These are phyloP conservation scores for Ceratocystis eucalypticola DNA, from an alignment of 2,329 filamentous ascomycete genomes.

Conservation along the genomic window DNA sequence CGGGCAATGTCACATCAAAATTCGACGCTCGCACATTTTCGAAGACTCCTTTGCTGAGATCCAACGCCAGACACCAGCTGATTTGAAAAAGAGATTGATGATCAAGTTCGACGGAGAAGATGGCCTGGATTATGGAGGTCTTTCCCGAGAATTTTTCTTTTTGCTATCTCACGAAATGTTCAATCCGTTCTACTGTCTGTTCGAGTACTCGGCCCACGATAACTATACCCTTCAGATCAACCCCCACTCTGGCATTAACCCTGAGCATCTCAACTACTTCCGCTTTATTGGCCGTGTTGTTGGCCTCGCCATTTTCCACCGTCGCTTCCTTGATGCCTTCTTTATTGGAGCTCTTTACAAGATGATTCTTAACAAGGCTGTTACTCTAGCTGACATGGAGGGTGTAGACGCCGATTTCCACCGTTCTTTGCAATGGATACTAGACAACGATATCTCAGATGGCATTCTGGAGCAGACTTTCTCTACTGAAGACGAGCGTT, in stretches of 20 bases:
- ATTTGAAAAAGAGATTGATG: constrained; percentile 97
- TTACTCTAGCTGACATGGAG: constrained; percentile 90
- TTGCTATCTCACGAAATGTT: constrained; percentile 99
- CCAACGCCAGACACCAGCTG: constrained; percentile 85
- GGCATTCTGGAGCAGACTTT: constrained; percentile 93
- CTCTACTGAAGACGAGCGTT: constrained; percentile 91
- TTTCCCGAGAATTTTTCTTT: constrained; percentile 99
- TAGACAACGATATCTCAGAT: constrained; percentile 90
- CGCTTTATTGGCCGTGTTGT: constrained; percentile 98
- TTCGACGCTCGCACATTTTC: constrained; percentile 90
- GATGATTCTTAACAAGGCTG: constrained; percentile 93
- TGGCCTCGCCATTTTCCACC: constrained; percentile 92
- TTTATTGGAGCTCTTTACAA: constrained; percentile 99
- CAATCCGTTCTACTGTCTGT: constrained; percentile 98
- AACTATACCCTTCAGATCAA: constrained; percentile 99
- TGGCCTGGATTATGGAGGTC: constrained; percentile 90
- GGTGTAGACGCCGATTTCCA: constrained; percentile 98
- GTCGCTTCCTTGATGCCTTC: constrained; percentile 93
- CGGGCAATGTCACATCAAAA: constrained; percentile 96
- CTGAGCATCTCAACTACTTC: constrained; percentile 98
- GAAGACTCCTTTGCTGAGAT: constrained; percentile 98
- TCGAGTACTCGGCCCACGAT: constrained; percentile 98
- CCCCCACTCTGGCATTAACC: constrained; percentile 97
- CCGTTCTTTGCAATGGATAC: constrained; percentile 88
- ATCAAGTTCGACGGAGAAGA: constrained; percentile 99